Conservation (phyloP, 768 basidiomycete species). For the Sistotremastrum suecicum region DNA sequence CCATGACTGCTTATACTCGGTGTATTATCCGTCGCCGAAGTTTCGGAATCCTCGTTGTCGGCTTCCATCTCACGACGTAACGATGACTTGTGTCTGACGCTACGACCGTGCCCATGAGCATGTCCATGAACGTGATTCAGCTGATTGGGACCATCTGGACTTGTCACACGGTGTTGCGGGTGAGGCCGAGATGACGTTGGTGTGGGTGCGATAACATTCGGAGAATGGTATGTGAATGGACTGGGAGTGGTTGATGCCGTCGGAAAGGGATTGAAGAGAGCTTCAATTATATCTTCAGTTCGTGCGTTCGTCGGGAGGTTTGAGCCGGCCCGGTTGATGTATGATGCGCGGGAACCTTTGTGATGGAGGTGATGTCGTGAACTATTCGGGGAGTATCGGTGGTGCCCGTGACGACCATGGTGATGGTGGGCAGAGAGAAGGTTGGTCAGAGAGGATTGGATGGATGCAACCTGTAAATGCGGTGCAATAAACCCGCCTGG, state of each 20-base stretch:
- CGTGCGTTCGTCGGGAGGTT: conserved; percentile 35
- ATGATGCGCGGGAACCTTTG: conserved; percentile 23
- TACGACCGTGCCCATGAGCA: too few species aligned
- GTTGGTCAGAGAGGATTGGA: not conserved
- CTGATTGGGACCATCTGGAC: too few species aligned
- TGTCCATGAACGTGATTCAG: too few species aligned
- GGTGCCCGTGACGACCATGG: conserved; percentile 3
- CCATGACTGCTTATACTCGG: too few species aligned
- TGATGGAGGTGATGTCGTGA: conserved; percentile 8
- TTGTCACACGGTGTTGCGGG: too few species aligned
- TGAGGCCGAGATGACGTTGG: too few species aligned
- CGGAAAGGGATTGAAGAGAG: conserved; percentile 60
- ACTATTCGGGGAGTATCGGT: not conserved
- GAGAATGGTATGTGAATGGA: conserved; percentile 20
- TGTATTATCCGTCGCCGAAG: too few species aligned
- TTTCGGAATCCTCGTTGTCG: too few species aligned
- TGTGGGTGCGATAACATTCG: too few species aligned
- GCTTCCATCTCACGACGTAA: too few species aligned
- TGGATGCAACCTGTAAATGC: conserved; percentile 11
- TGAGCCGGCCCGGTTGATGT: conserved; percentile 25
- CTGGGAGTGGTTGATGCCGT: conserved; percentile 18
- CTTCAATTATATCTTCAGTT: conserved; percentile 64
- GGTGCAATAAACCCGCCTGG: conserved; percentile 46
- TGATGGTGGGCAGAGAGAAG: conserved; percentile 1
- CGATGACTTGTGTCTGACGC: too few species aligned